phyloP scores from a whole-genome alignment of 441 rosid species.

The Aleurites moluccanus region DNA sequence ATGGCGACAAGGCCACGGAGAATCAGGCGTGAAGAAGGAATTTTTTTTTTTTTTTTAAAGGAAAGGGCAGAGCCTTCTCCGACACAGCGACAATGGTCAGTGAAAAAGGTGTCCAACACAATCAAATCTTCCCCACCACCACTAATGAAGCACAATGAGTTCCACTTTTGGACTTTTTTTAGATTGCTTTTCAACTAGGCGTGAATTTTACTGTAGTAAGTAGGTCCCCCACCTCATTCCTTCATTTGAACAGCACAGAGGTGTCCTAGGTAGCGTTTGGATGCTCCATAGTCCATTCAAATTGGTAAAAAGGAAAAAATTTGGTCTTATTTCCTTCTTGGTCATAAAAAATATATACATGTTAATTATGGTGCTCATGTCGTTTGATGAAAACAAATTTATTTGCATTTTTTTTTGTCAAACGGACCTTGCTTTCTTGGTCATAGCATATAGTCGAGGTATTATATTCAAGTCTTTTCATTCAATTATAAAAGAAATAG shows the following conservation, averaged over 20 bases:
- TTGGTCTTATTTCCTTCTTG: background rate
- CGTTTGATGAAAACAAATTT: too few relatives aligned
- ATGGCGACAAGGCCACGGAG: constrained; percentile 59
- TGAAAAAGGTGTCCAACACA: constrained; percentile 50
- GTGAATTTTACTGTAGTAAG: constrained; percentile 52
- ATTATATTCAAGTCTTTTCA: too few relatives aligned
- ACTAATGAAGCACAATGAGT: constrained; percentile 55
- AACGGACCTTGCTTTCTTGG: too few relatives aligned
- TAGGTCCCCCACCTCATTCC: constrained; percentile 37
- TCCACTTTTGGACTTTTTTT: constrained; percentile 58
- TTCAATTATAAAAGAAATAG: too few relatives aligned
- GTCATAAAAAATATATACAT: too few relatives aligned
- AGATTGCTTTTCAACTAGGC: constrained; percentile 61
- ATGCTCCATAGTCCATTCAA: background rate
- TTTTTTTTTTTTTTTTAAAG: background rate
- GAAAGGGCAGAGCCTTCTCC: constrained; percentile 28
- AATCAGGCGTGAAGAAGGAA: constrained; percentile 48
- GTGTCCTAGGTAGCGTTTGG: constrained; percentile 28
- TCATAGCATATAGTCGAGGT: too few relatives aligned
- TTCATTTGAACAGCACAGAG: constrained; percentile 3
- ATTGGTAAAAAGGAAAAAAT: background rate
- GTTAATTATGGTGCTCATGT: background rate
- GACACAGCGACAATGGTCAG: constrained; percentile 56
- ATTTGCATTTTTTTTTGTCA: too few relatives aligned
- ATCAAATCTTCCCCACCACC: constrained; percentile 61